These are phyloP conservation scores for Hypoxylon crocopeplum DNA, from an alignment of 495 filamentous ascomycete species.

Conservation along the genomic window DNA sequence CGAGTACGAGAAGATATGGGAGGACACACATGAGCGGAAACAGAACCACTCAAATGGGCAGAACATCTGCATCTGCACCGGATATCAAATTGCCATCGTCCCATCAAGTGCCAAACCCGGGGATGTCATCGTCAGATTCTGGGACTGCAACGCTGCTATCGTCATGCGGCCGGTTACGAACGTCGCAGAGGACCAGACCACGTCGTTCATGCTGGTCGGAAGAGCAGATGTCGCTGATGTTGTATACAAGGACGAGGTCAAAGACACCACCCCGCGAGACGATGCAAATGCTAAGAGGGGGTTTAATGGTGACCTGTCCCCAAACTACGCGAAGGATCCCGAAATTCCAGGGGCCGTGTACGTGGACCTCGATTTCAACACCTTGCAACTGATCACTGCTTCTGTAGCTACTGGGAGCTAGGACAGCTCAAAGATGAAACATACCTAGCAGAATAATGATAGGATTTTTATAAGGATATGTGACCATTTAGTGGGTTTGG, in stretches of 20 bases:
- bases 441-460: no score
- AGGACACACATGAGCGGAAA: background rate
- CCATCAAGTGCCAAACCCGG: slow-evolving; percentile 24
- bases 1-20: slow-evolving; percentile 1
- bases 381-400: slow-evolving; percentile 14
- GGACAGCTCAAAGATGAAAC: no score
- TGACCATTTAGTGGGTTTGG: no score
- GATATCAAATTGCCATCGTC: slow-evolving; percentile 27
- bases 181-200: background rate
- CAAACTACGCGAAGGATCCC: background rate
- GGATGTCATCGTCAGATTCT: slow-evolving; percentile 36
- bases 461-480: no score
- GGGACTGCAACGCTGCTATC: slow-evolving; percentile 33
- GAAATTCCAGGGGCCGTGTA: slow-evolving; percentile 1
- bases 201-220: slow-evolving; percentile 17
- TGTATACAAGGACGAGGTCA: background rate
- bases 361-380: slow-evolving; percentile 14
- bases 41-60: background rate
- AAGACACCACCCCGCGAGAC: background rate
- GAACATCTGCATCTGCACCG: slow-evolving; percentile 25
- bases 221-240: slow-evolving; percentile 25
- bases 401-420: no score
- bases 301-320: background rate
- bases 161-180: slow-evolving; percentile 19
- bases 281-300: background rate